Conservation (phyloP, 2,329 filamentous ascomycete genomes). For the Zalaria sp. region DNA sequence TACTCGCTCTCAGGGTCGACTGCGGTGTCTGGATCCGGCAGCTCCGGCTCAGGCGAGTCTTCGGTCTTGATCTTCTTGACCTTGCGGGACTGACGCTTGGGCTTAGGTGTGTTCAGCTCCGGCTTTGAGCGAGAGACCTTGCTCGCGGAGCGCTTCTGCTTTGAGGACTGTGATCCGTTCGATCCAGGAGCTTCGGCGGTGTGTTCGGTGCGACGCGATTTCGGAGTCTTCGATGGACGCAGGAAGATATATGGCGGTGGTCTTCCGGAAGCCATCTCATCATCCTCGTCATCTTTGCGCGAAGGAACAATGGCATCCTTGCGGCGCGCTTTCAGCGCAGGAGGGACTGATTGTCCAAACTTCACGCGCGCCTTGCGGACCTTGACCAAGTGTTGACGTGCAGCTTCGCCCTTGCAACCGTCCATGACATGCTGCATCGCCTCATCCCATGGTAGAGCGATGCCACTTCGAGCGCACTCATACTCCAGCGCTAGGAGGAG, state of each 20-base stretch:
- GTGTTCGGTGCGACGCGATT: not conserved
- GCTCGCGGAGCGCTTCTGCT: constrained; percentile 1
- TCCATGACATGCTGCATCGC: constrained; percentile 8
- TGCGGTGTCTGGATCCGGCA: not conserved
- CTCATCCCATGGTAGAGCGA: constrained; percentile 11
- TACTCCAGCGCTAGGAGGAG: constrained; percentile 12
- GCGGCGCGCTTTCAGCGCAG: constrained; percentile 7
- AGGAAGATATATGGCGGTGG: not conserved
- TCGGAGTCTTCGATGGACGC: not conserved
- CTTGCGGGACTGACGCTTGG: not conserved
- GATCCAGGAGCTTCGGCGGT: not conserved
- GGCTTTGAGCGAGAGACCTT: not conserved
- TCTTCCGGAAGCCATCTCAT: not conserved
- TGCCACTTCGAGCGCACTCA: constrained; percentile 7
- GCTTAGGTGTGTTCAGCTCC: not conserved
- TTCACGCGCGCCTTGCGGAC: constrained; percentile 9
- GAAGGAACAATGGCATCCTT: constrained; percentile 17
- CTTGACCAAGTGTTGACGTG: constrained; percentile 15
- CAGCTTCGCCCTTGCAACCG: constrained; percentile 10
- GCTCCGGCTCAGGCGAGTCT: not conserved
- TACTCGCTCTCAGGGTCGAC: not conserved
- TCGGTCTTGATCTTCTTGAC: not conserved
- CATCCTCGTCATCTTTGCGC: not conserved
- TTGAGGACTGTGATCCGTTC: not conserved
- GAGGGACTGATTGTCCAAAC: constrained; percentile 9